phyloP scores from a whole-genome alignment of 1,284 basidiomycete species.

The Tilletia indica region DNA sequence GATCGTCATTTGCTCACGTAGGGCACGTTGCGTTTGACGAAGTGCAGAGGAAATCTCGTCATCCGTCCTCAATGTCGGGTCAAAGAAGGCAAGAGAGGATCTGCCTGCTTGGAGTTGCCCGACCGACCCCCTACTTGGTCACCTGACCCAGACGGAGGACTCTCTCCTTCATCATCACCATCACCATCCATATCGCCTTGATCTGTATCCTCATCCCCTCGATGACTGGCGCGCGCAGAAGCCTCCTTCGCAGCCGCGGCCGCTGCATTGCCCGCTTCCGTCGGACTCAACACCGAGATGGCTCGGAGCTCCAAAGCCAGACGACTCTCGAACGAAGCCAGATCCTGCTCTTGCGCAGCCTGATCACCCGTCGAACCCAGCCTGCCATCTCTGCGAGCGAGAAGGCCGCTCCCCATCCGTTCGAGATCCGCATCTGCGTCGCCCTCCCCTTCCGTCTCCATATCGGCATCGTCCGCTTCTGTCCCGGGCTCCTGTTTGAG shows the following conservation, averaged over 20 bases:
- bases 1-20: constrained; percentile 71
- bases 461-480: constrained; percentile 6
- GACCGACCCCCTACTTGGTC: constrained; percentile 17
- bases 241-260: constrained; percentile 1
- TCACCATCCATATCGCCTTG: constrained; percentile 27
- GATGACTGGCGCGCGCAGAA: constrained; percentile 16
- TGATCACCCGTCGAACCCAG: neutral
- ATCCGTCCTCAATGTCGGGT: constrained; percentile 64
- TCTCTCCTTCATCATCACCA: constrained; percentile 35
- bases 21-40: constrained; percentile 79
- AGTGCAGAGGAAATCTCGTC: constrained; percentile 89
- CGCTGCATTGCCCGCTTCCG: constrained; percentile 8
- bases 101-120: constrained; percentile 9
- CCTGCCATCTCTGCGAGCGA: neutral
- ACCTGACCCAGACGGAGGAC: neutral
- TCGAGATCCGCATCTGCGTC: neutral
- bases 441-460: constrained; percentile 19
- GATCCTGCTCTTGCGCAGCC: constrained; percentile 11
- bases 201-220: constrained; percentile 18
- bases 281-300: constrained; percentile 17
- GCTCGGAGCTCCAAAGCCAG: neutral
- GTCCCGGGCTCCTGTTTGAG: constrained; percentile 5
- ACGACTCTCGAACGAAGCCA: constrained; percentile 12
- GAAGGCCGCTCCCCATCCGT: neutral
- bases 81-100: constrained; percentile 20